A percentile compares a stretch with the other conserved stretches of the same genome.
These are phyloP conservation scores for Colletotrichum abscissum DNA, from an alignment of 2,329 filamentous ascomycete genomes.

Conservation along the genomic window DNA sequence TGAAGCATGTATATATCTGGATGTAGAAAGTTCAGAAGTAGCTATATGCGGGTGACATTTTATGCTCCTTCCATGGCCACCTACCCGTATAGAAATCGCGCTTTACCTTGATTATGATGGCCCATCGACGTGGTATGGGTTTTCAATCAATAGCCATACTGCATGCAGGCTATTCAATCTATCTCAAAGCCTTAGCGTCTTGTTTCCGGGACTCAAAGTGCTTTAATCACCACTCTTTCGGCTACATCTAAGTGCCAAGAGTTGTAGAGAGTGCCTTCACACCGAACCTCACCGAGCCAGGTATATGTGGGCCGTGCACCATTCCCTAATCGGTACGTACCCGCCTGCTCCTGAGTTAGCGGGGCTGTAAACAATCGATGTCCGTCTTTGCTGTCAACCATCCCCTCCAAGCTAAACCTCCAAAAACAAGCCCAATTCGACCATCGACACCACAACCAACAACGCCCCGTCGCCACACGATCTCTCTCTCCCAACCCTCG, in stretches of 20 bases:
- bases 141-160: too few species aligned
- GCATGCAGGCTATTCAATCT: too few species aligned
- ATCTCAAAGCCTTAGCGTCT: too few species aligned
- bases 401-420: neutral
- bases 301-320: neutral
- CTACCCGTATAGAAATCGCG: too few species aligned
- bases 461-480: neutral
- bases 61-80: too few species aligned
- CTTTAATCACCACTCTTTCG: neutral
- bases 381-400: neutral
- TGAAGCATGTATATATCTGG: too few species aligned
- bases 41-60: too few species aligned
- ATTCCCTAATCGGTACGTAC: neutral
- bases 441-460: neutral
- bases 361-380: constrained; percentile 25
- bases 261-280: neutral
- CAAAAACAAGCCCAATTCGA: neutral
- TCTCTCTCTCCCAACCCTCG: neutral
- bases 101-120: too few species aligned
- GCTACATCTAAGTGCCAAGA: too few species aligned
- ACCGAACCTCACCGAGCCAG: neutral
- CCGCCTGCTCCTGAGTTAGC: neutral
- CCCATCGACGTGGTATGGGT: too few species aligned
- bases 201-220: too few species aligned
- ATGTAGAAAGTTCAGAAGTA: too few species aligned